Conservation (phyloP, 495 filamentous ascomycete species). For the Penicillium coffeae region DNA sequence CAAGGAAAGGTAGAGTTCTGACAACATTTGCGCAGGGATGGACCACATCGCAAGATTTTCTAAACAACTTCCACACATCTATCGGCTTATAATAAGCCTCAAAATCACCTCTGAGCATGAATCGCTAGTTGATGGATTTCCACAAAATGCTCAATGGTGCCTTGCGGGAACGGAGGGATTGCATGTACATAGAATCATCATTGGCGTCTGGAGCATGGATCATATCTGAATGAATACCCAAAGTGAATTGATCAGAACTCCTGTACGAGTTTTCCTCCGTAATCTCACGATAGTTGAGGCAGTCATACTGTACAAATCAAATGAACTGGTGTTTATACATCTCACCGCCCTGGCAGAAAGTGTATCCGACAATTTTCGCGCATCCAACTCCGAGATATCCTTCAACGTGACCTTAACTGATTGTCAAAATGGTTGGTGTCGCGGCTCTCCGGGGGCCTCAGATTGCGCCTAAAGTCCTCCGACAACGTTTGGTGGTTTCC, state of each 20-base stretch:
- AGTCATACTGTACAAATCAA: not conserved
- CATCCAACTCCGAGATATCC: not conserved
- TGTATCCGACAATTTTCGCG: not conserved
- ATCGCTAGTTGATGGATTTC: not conserved
- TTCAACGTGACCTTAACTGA: no score
- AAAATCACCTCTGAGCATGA: not conserved
- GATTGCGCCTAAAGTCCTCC: conserved; percentile 26
- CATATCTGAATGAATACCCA: not conserved
- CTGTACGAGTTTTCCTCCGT: not conserved
- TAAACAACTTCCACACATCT: not conserved
- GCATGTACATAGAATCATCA: conserved; percentile 37
- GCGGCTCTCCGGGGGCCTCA: conserved; percentile 31
- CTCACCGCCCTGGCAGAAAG: conserved; percentile 38
- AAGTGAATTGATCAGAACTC: not conserved
- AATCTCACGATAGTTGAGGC: not conserved
- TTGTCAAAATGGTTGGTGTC: conserved; percentile 34
- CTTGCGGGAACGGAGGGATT: not conserved
- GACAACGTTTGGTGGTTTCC: conserved; percentile 31
- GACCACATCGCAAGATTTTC: no score
- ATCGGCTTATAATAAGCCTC: not conserved
- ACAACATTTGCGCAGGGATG: not conserved
- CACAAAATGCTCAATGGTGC: not conserved
- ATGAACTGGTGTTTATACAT: conserved; percentile 10
- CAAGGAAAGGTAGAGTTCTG: not conserved
- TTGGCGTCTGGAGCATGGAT: conserved; percentile 32